These are phyloP conservation scores for Neurospora sublineolata DNA, from an alignment of 495 filamentous ascomycete species.

Conservation along the genomic window DNA sequence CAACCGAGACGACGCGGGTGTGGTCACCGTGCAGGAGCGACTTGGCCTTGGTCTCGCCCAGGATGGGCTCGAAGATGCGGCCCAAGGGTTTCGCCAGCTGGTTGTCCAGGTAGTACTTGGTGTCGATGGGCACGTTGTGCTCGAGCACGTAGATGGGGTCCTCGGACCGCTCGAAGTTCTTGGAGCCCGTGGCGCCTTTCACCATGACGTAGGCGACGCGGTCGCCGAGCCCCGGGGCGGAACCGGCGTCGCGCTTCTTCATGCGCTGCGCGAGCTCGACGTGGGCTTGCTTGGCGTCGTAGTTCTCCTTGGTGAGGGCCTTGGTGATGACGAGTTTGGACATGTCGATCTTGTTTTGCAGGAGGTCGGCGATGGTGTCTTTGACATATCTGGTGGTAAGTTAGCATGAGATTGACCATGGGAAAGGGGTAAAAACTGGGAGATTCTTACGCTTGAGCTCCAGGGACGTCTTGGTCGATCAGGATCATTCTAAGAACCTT, in stretches of 20 bases:
- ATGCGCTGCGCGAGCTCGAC: slow-evolving; percentile 89
- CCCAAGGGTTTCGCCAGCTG: slow-evolving; percentile 89
- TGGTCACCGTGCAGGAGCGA: slow-evolving; percentile 80
- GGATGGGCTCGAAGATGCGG: slow-evolving; percentile 94
- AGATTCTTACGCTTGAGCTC: slow-evolving; percentile 75
- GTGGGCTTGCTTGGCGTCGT: slow-evolving; percentile 85
- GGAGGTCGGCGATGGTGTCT: slow-evolving; percentile 82
- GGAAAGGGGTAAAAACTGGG: neutral
- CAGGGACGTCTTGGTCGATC: slow-evolving; percentile 79
- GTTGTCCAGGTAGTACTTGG: slow-evolving; percentile 97
- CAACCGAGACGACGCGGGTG: slow-evolving; percentile 82
- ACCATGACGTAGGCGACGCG: slow-evolving; percentile 98
- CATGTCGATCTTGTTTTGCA: slow-evolving; percentile 98
- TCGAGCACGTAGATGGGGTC: slow-evolving; percentile 95
- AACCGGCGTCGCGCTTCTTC: slow-evolving; percentile 90
- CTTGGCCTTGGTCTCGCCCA: slow-evolving; percentile 80
- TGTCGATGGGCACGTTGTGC: slow-evolving; percentile 96
- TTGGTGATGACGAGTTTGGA: slow-evolving; percentile 99
- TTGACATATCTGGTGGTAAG: slow-evolving; percentile 70
- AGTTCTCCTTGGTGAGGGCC: slow-evolving; percentile 72
- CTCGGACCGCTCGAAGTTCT: slow-evolving; percentile 91
- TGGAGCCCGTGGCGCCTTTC: slow-evolving; percentile 76
- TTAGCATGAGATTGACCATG: slow-evolving; percentile 6
- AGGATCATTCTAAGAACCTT: slow-evolving; percentile 91
- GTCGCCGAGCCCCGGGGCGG: slow-evolving; percentile 87